Base-by-base conservation (phyloP, 2,329 filamentous ascomycete genomes). In the Colletotrichum tabaci region DNA sequence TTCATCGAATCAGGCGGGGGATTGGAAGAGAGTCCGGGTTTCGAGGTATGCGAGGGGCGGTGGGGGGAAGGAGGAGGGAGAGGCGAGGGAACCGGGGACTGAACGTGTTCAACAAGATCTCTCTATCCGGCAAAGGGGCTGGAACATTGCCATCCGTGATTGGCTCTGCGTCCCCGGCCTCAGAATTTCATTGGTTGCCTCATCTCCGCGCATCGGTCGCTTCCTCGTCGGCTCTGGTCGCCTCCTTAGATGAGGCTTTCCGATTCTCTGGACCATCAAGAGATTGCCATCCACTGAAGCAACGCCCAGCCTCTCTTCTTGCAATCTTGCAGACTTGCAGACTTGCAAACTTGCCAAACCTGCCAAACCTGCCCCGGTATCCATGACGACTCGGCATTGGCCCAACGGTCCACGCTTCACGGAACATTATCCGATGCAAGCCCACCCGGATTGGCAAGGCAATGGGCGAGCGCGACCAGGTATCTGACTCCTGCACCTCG, bases 171-270 rank as follows among this genome's bases (percentile, higher is more conserved):
- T 26, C 40, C 38, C n/a, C 42, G 12, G 23, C 2, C 21, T 26
- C 55, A 18, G 42, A 12, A 3, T 44, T 10, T 42, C 23, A 72
- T 72, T 72, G 67, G 70, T 71, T 71, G 70, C 70, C 70, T 71
- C 67, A 72, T 67, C 67, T 61, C 46, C 55, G 56, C 56, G 58
- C 66, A 61, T 70, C 63, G 46, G 46, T 47, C 35, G n/a, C 35
- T 61, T 44, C 61, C 40, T 46, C 52, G 57, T 63, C 65, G 52
- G 26, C 65, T 71, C 58, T 72, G 44, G 69, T 72, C 69, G 69
- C 69, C 66, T 72, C 69, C 69, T 72, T 72, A 60, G 42, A 63
- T 46, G 56, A 72, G 70, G 66, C 70, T 70, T 68, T 71, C 66
- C 57, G 66, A 61, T 49, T 18, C 47, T 66, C 18, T 49, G 66